These are phyloP conservation scores for Taphrina sp. DNA, from an alignment of 1,139 yeast species.

Conservation along the genomic window DNA sequence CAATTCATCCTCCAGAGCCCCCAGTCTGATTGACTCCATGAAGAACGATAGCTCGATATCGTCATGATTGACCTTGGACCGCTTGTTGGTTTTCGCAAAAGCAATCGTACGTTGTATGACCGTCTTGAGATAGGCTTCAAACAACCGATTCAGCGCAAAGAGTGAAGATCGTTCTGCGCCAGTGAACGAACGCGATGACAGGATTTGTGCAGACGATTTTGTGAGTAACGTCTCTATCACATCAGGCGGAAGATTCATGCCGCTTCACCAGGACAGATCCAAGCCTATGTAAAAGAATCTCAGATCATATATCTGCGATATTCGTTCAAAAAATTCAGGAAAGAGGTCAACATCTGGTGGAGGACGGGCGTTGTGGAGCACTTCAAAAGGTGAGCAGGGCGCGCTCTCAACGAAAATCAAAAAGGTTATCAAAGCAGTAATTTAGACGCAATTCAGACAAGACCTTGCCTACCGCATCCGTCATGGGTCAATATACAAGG, in stretches of 20 bases:
- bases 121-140: constrained; percentile 14
- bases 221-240: constrained; percentile 17
- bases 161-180: constrained; percentile 9
- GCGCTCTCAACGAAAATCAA: too few relatives aligned
- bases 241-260: constrained; percentile 20
- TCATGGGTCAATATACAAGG: too few relatives aligned
- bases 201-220: constrained; percentile 3
- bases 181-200: constrained; percentile 7
- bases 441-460: too few relatives aligned
- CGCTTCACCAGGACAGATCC: too few relatives aligned
- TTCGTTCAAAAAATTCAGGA: too few relatives aligned
- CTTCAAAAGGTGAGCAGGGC: too few relatives aligned
- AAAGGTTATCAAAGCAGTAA: too few relatives aligned
- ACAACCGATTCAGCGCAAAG: constrained; percentile 16
- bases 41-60: constrained; percentile 23
- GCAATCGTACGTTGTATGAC: constrained; percentile 12
- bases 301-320: too few relatives aligned
- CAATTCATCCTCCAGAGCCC: constrained; percentile 24
- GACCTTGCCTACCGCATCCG: too few relatives aligned
- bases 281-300: too few relatives aligned
- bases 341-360: too few relatives aligned
- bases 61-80: constrained; percentile 19
- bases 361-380: too few relatives aligned
- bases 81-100: constrained; percentile 17
- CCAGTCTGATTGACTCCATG: constrained; percentile 10